Base-by-base conservation (phyloP, 208 protist genomes). In the Crithidia fasciculata region DNA sequence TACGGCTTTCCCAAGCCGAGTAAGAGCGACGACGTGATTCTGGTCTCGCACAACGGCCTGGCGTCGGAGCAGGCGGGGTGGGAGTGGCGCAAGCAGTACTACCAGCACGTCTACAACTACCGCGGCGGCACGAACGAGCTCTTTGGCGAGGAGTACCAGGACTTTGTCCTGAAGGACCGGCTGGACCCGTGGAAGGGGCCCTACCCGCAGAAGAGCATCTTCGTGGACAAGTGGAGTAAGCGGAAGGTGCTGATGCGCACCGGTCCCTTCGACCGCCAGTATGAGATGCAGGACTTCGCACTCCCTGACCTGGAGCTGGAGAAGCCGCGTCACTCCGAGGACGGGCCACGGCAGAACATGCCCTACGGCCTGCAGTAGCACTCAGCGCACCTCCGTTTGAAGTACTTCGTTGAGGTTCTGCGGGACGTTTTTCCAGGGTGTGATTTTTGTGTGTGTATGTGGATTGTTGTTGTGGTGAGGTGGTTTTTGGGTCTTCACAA, bases 211-310 rank as follows among this genome's bases (percentile, higher is more conserved):
- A 95, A 78, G 75, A 87, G 89, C 61, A 92, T 97, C 59, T 97
- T 93, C 71, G 90, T 95, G 4, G 92, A 97, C 70, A 97, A 97
- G 81, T 97, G 92, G 90, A 95, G 90, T 59, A 97, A 97, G 73
- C 80, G 92, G 36, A 97, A 97, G 58, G 88, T 97, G 57, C 78
- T 97, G 12, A 79, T 76, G 37, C 85, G 92, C 52, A 95, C 89
- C 50, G 92, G 92, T 2, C 92, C 92, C 8, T 97, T 97, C 81
- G 92, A 97, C 55, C 83, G 92, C 8, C 88, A 97, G 68, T 97
- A 97, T 75, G 92, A 97, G 69, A 97, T 97, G 92, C 92, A 97
- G 60, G 92, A 97, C 79, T 95, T 95, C 81, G 88, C 90, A 1
- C 76, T 97, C 9, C 92, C 92, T 10, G 92, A 97, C 67, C 57